These are phyloP conservation scores for Erysimum pusillum DNA, from an alignment of 441 rosid genomes.

Conservation along the genomic window DNA sequence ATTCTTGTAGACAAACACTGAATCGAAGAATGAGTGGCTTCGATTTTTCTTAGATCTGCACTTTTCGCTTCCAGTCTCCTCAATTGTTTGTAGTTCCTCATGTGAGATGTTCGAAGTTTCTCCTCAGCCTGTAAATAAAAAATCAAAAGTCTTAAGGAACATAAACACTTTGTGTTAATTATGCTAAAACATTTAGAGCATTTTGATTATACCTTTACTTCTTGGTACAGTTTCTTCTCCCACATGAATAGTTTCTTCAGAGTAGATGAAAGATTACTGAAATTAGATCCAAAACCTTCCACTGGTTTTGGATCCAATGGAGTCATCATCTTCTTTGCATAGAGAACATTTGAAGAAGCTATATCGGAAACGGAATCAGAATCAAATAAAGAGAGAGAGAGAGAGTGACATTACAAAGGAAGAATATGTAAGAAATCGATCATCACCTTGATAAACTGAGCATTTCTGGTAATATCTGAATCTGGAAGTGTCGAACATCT, in stretches of 20 bases:
- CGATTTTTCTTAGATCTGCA: constrained; percentile 53
- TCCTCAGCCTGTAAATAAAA: constrained; percentile 60
- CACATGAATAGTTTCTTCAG: constrained; percentile 68
- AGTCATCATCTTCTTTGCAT: constrained; percentile 42
- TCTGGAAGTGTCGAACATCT: constrained; percentile 56
- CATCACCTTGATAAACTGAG: constrained; percentile 53
- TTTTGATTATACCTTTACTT: constrained; percentile 64
- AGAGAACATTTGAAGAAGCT: constrained; percentile 52
- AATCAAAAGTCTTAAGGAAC: constrained; percentile 1
- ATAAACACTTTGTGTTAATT: background rate
- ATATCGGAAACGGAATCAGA: constrained; percentile 13
- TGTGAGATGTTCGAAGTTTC: constrained; percentile 54
- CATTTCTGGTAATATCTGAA: constrained; percentile 53
- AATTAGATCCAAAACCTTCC: constrained; percentile 44
- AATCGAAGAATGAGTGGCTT: constrained; percentile 45
- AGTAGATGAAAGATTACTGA: constrained; percentile 59
- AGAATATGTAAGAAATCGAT: background rate
- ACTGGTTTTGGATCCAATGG: constrained; percentile 34
- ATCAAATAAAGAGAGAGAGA: background rate
- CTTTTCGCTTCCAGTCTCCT: constrained; percentile 51
- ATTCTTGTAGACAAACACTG: constrained; percentile 54
- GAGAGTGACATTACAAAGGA: constrained; percentile 4
- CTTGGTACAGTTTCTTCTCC: constrained; percentile 73
- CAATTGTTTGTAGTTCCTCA: constrained; percentile 55
- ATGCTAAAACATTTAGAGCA: background rate